Evolutionary conservation across 768 basidiomycete species (phyloP), one percentile per base, ranked within the genome.

Genomic region (Tricholoma bakamatsutake): DNA sequence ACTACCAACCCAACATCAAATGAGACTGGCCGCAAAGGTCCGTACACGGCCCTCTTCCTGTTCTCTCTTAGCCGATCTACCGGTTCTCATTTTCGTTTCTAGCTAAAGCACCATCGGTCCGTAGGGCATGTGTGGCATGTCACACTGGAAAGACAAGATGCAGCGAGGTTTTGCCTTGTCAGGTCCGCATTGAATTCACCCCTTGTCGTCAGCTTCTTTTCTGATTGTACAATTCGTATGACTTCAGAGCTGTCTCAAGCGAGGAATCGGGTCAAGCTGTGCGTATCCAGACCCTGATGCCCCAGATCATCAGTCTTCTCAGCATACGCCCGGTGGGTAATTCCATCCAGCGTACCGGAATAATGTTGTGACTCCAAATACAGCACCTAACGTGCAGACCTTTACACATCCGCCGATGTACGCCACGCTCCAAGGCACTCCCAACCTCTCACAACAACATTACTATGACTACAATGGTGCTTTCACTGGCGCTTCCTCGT

Each of bases 61-160:
- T 50, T 42, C 40, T 52, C 54, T 21, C 54, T 24, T n/a, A 43
- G 53, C 62, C 61, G 58, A 58, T 63, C 64, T 58, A 35, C 54
- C 64, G 40, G 53, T 55, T 42, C 60, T 63, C 55, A 61, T 37
- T 53, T 55, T 59, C 57, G 52, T 59, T 46, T 53, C 50, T 66
- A 89, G 87, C 87, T 57, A 90, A 91, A 71, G 86, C 85, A 43
- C 88, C 88, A 31, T 90, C 88, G 43, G 89, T 90, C 53, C 81
- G 89, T 60, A 78, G 89, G 59, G 89, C 89, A 1, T 91, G 89
- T 60, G 80, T 83, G 37, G 85, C 89, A 12, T 91, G 89, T 70
- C 89, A 91, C 69, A 75, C 87, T 50, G 89, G 89, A 51, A 91
- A 91, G 73, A 91, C 89, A 11, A 76, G 88, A 62, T 91, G 89